Evolutionary conservation across 768 basidiomycete genomes (phyloP).

Genomic region (Boletus coccyginus): DNA sequence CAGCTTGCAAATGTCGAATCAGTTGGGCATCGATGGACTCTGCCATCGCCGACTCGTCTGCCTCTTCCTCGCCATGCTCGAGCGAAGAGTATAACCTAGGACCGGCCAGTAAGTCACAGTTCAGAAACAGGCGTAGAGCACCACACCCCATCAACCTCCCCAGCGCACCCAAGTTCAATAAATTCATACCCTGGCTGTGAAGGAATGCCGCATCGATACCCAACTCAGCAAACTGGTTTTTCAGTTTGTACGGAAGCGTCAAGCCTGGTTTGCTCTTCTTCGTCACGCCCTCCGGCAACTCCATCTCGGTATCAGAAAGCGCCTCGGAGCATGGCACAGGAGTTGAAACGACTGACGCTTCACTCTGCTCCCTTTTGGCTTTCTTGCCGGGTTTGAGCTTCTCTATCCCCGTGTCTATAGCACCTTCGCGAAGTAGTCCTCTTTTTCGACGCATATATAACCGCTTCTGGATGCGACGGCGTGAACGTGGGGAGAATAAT

Average conservation of each 20-base stretch:
- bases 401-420: conserved; percentile 2
- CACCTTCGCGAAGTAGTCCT: conserved; percentile 41
- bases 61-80: conserved; percentile 19
- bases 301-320: conserved; percentile 9
- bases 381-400: conserved; percentile 41
- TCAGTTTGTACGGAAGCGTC: conserved; percentile 46
- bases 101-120: conserved; percentile 1
- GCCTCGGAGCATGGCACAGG: conserved; percentile 5
- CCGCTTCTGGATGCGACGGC: conserved; percentile 57
- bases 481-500: conserved; percentile 45
- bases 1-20: conserved; percentile 43
- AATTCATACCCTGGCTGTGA: conserved; percentile 39
- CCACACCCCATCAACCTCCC: conserved; percentile 41
- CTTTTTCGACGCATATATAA: conserved; percentile 73
- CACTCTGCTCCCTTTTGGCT: conserved; percentile 1
- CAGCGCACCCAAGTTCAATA: conserved; percentile 38
- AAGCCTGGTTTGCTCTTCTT: conserved; percentile 33
- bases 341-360: conserved; percentile 5
- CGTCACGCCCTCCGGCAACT: conserved; percentile 4
- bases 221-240: conserved; percentile 37
- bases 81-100: conserved; percentile 31
- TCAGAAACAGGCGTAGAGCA: conserved; percentile 5
- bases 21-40: conserved; percentile 49
- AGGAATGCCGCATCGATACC: conserved; percentile 48
- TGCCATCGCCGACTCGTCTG: conserved; percentile 19